Base-by-base conservation (phyloP, 2,329 filamentous ascomycete genomes). In the Botrytis medusae region DNA sequence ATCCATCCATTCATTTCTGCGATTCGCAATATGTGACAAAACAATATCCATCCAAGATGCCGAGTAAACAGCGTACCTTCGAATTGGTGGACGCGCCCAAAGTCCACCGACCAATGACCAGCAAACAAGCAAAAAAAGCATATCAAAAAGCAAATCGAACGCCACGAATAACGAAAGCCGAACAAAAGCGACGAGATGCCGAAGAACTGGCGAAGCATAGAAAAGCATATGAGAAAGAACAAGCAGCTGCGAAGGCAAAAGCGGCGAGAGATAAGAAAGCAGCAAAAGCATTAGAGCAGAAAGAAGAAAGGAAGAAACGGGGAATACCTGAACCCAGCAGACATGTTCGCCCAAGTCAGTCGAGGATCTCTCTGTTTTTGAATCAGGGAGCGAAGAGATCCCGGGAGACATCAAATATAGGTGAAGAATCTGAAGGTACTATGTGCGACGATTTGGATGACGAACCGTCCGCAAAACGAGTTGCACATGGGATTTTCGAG, bases 291-390 rank as follows among this genome's bases (percentile, higher is more conserved):
- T 79, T 83, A 40, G 84, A 83, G 12, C 85, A 86, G 73, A 82
- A 81, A 62, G 84, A 86, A n/a, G 84, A 83, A 69, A 87, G 85
- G 81, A 86, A 82, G 77, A 86, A 83, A 75, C 85, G 83, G 71
- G 86, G 88, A 0, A 73, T 88, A 73, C 89, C 89, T 22, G 80
- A 89, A 7, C 83, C 87, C n/a, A 83, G 83, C 20, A 77, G 72
- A 74, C 76, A 74, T 68, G 86, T 88, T 7, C 83, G 85, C 51
- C 85, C 88, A 0, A 90, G 88, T 48, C 89, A 90, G 78, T 86
- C 86, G 60, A 88, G 86, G 0, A 88, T 91, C 75, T 83, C 87
- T 29, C 79, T 84, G 51, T 90, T 90, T 73, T 80, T 88, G 12
- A 81, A 82, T 51, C 69, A 61, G 63, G 75, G 76, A 1, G 73